These are phyloP conservation scores for Aegilops speltoides DNA, from an alignment of 176 grass and related monocot genomes.

Conservation along the genomic window DNA sequence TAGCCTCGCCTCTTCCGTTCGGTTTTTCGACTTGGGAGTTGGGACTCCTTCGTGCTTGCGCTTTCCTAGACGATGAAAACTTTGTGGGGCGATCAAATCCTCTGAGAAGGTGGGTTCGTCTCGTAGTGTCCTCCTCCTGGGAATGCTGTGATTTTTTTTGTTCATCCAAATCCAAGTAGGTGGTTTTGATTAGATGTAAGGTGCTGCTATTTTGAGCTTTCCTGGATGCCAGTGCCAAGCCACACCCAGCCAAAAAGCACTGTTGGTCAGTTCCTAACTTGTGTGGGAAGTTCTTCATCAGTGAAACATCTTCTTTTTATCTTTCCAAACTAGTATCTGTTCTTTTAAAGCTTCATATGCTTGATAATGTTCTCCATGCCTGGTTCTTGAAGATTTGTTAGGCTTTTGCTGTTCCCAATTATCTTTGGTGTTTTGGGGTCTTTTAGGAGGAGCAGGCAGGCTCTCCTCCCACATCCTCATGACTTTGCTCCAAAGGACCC, in stretches of 20 bases:
- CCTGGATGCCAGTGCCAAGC: constrained; percentile 11
- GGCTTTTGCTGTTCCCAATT: constrained; percentile 61
- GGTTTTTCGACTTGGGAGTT: neutral
- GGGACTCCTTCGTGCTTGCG: constrained; percentile 1
- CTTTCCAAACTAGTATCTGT: neutral
- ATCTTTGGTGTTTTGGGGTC: constrained; percentile 44
- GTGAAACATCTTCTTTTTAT: constrained; percentile 31
- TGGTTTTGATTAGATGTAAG: constrained; percentile 21
- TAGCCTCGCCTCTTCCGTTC: constrained; percentile 20
- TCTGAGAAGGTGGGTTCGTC: neutral
- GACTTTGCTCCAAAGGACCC: constrained; percentile 43
- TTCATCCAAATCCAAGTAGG: constrained; percentile 14
- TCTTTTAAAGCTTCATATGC: neutral
- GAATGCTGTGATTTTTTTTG: neutral
- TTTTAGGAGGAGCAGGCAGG: constrained; percentile 34
- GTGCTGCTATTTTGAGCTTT: constrained; percentile 21
- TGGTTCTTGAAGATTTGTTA: constrained; percentile 54
- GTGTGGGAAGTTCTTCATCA: constrained; percentile 33
- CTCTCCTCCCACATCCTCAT: constrained; percentile 39
- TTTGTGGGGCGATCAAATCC: constrained; percentile 16
- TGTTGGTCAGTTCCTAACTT: constrained; percentile 31
- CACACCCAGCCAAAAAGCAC: constrained; percentile 29
- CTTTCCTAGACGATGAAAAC: constrained; percentile 15
- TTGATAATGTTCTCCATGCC: constrained; percentile 28
- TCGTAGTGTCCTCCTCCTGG: neutral